Evolutionary conservation across 192 early-diverging fungal species (phyloP).

Genomic region (Umbelopsis isabellina): DNA sequence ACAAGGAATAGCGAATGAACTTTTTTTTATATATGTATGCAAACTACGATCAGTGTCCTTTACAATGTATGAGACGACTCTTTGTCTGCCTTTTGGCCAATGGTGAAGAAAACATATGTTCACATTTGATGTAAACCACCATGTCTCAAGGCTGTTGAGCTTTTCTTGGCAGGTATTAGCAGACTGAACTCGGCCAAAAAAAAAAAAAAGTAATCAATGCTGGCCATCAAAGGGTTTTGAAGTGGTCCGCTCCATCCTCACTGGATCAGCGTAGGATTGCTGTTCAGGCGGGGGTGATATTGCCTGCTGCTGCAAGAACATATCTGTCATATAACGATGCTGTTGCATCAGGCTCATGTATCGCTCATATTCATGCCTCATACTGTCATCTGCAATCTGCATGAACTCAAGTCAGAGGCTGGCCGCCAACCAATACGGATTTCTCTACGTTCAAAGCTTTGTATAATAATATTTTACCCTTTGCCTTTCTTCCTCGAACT

Average conservation of each 20-base stretch:
- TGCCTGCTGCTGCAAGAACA: neutral
- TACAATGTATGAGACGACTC: too few species aligned
- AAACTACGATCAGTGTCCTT: too few species aligned
- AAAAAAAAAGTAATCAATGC: neutral
- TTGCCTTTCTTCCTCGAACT: conserved; percentile 12
- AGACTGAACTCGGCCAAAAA: neutral
- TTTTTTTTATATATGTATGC: too few species aligned
- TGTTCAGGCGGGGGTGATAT: neutral
- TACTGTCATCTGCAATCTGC: neutral
- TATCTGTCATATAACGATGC: conserved; percentile 14
- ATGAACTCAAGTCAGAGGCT: neutral
- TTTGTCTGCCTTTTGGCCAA: too few species aligned
- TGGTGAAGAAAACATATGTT: too few species aligned
- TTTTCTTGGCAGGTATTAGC: too few species aligned
- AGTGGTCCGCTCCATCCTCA: conserved; percentile 4
- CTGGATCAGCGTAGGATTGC: conserved; percentile 8
- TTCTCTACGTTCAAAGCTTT: neutral
- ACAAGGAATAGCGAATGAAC: too few species aligned
- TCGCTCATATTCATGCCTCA: conserved; percentile 2
- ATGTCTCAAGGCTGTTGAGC: too few species aligned
- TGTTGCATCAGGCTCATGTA: neutral
- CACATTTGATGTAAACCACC: too few species aligned
- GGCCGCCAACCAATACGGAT: neutral
- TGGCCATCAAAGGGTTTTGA: neutral
- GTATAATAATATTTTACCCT: conserved; percentile 1